phyloP scores from a whole-genome alignment of 305 asterid genomes.

The Fraxinus angustifolia region DNA sequence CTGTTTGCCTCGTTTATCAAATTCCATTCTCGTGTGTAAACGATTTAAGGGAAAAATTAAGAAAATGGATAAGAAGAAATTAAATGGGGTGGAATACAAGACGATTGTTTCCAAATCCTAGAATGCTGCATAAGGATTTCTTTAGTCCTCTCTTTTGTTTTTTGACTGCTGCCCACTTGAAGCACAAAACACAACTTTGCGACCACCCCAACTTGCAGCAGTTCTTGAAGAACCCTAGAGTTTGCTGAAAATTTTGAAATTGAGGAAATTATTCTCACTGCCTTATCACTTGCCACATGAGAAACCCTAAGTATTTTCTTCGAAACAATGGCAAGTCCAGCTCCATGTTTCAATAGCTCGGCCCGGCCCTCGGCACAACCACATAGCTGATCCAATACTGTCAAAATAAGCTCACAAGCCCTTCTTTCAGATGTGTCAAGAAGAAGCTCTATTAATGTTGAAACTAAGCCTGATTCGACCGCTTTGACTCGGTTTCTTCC shows the following conservation, averaged over 20 bases:
- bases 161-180: conserved; percentile 48
- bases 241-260: conserved; percentile 44
- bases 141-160: conserved; percentile 48
- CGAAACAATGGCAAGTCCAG: conserved; percentile 65
- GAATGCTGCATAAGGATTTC: conserved; percentile 57
- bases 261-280: conserved; percentile 50
- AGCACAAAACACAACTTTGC: conserved; percentile 71
- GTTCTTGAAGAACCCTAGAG: conserved; percentile 51
- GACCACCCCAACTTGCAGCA: conserved; percentile 72
- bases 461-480: conserved; percentile 34
- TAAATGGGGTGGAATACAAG: conserved; percentile 59
- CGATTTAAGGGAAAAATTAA: not conserved
- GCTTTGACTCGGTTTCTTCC: conserved; percentile 55
- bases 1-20: not conserved
- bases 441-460: conserved; percentile 48
- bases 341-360: conserved; percentile 62
- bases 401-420: conserved; percentile 42
- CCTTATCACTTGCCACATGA: conserved; percentile 47
- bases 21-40: not conserved
- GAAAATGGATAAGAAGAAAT: conserved; percentile 43
- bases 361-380: conserved; percentile 78
- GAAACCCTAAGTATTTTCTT: conserved; percentile 84
- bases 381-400: conserved; percentile 58
- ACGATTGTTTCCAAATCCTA: conserved; percentile 59
- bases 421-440: conserved; percentile 41